Evolutionary conservation across 805 yeast species (phyloP).

Genomic region (Candida insectorum): DNA sequence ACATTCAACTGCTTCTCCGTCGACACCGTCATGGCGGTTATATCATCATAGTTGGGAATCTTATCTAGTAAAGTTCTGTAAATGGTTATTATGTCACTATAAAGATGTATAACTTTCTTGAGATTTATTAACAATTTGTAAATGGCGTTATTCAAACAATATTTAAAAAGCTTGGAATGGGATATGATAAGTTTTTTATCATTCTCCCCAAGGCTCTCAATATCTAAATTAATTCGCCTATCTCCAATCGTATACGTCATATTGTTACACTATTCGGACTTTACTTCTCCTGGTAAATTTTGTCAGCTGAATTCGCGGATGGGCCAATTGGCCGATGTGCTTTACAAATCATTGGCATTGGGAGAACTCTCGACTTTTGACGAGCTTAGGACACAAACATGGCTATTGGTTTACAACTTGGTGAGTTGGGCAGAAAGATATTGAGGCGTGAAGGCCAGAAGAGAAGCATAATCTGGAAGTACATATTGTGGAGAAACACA

Average conservation of each 20-base stretch:
- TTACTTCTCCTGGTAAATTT: conserved; percentile 1
- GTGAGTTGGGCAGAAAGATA: too few relatives aligned
- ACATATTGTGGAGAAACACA: too few relatives aligned
- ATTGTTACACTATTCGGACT: background rate
- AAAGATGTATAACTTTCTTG: conserved; percentile 34
- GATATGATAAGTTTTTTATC: conserved; percentile 25
- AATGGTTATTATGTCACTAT: conserved; percentile 35
- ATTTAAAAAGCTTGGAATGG: conserved; percentile 28
- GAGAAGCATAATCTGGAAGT: too few relatives aligned
- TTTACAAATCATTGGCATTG: too few relatives aligned
- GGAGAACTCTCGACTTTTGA: too few relatives aligned
- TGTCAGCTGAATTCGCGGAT: conserved; percentile 7
- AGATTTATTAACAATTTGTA: conserved; percentile 22
- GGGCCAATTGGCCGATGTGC: too few relatives aligned
- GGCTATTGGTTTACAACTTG: too few relatives aligned
- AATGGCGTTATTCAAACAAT: conserved; percentile 30
- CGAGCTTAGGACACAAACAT: too few relatives aligned
- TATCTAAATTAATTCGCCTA: conserved; percentile 22
- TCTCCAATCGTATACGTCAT: conserved; percentile 43
- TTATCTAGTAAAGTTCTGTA: conserved; percentile 37
- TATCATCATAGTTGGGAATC: conserved; percentile 39
- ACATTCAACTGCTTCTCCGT: conserved; percentile 17
- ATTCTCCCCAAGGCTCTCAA: conserved; percentile 8
- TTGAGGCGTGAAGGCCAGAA: too few relatives aligned
- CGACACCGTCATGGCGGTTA: conserved; percentile 27